Percentiles rank a stretch among this genome's conserved stretches.
Conservation (phyloP, 768 basidiomycete species). For the Pseudohyphozyma bogoriensis region DNA sequence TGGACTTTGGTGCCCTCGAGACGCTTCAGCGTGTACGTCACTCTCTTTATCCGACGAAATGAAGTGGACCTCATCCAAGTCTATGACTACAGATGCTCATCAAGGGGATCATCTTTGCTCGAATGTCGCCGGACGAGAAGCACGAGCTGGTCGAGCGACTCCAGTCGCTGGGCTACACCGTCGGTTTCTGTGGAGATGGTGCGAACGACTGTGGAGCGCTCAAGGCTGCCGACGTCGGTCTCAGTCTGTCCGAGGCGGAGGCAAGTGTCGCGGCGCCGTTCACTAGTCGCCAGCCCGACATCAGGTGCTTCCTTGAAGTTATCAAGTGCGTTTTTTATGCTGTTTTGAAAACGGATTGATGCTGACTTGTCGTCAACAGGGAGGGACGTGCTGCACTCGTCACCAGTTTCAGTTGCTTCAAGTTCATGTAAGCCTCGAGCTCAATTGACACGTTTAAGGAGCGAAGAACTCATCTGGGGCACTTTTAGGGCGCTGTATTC, state of each 20-base stretch:
- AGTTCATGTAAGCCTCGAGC: slow-evolving; percentile 72
- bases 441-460: not conserved
- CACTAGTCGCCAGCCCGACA: slow-evolving; percentile 85
- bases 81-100: slow-evolving; percentile 69
- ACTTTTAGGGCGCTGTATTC: slow-evolving; percentile 83
- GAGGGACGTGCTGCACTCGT: slow-evolving; percentile 93
- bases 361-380: slow-evolving; percentile 15
- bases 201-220: slow-evolving; percentile 98
- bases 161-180: slow-evolving; percentile 86
- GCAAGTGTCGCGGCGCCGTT: slow-evolving; percentile 98
- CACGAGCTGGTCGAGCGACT: slow-evolving; percentile 94
- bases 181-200: slow-evolving; percentile 96
- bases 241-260: slow-evolving; percentile 93
- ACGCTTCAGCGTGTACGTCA: slow-evolving; percentile 75
- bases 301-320: slow-evolving; percentile 88
- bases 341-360: not conserved
- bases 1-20: slow-evolving; percentile 85
- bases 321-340: slow-evolving; percentile 48
- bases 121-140: slow-evolving; percentile 99
- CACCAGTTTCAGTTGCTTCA: slow-evolving; percentile 98
- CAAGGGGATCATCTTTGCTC: slow-evolving; percentile 88
- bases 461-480: not conserved
- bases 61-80: not conserved
- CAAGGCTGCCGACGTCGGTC: slow-evolving; percentile 95
- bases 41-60: not conserved